Evolutionary conservation across 1,284 basidiomycete species (phyloP).

Genomic region (Rhodotorula sp.): DNA sequence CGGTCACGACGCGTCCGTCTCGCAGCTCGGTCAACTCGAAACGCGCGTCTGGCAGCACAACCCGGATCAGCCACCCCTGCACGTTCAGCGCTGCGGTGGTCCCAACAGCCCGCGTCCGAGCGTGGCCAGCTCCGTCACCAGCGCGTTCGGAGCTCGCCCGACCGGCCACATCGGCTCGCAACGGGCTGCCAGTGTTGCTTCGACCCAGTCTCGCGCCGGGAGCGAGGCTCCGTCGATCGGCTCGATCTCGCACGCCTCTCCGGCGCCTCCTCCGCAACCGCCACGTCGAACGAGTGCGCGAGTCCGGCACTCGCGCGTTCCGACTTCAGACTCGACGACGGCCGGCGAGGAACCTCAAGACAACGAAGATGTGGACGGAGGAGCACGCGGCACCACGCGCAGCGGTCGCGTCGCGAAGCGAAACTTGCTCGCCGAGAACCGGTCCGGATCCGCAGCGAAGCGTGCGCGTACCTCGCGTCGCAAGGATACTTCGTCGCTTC

Average conservation of each 20-base stretch:
- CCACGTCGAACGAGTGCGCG: constrained; percentile 22
- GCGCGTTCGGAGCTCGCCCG: constrained; percentile 19
- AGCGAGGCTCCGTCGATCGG: constrained; percentile 20
- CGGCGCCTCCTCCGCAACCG: neutral
- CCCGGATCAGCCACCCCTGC: constrained; percentile 22
- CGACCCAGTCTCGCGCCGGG: constrained; percentile 10
- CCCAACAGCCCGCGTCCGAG: constrained; percentile 23
- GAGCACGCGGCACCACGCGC: constrained; percentile 6
- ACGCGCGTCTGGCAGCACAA: constrained; percentile 28
- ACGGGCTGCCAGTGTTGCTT: constrained; percentile 23
- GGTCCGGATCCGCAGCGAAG: constrained; percentile 15
- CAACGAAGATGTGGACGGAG: neutral
- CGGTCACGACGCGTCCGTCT: constrained; percentile 1
- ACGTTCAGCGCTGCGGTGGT: constrained; percentile 27
- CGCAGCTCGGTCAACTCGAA: constrained; percentile 17
- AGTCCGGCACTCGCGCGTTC: constrained; percentile 19
- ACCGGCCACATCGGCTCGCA: constrained; percentile 7
- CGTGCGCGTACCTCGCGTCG: constrained; percentile 12
- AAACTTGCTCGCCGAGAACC: constrained; percentile 1
- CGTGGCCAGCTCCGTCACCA: constrained; percentile 22
- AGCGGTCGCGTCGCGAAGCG: constrained; percentile 8
- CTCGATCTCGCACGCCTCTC: neutral
- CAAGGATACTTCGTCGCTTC: neutral
- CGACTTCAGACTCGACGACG: neutral
- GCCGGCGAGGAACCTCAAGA: constrained; percentile 19